Base-by-base conservation (phyloP, 2,329 filamentous ascomycete species). In the Talaromyces rugulosus region DNA sequence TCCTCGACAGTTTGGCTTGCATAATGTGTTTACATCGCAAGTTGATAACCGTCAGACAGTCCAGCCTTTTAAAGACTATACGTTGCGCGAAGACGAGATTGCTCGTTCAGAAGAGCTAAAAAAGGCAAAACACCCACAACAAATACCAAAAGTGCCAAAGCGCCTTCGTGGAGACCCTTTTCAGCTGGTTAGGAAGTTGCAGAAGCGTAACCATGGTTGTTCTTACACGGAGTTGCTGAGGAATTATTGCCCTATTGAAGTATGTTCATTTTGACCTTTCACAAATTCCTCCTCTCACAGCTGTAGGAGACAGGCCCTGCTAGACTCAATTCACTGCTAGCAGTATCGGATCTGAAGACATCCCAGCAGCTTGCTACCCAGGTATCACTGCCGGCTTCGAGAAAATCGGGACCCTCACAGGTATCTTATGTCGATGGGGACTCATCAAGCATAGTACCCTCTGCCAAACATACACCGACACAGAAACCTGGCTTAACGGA, bases 1-100 rank as follows among this genome's bases (percentile, higher is more conserved):
- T 68, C 95, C 95, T 34, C 84, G 89, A 11, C 93, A 98, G 70
- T 98, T 96, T 70, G 86, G 86, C 14, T 79, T 99, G 3, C 92
- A 96, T 71, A 99, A 98, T 74, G 92, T 89, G n/a, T 97, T 98
- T 72, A 92, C 87, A 0, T 90, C 87, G 5, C 77, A 80, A 3
- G 82, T 89, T 16, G 84, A 95, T 71, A 72, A 71, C 27, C 83
- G 77, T 56, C 85, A 90, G 69, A 94, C 89, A 0, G 80, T 85
- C 0, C 89, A 94, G 68, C 84, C 84, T 30, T 88, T 94, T 70
- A 90, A 91, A 70, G 92, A 96, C 73, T 96, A 96, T 71, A 93
- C 89, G 0, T 74, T 92, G 11, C 87, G 94, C 18, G 94, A 98
- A 70, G 84, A 90, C 11, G 94, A 98, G 70, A 94, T 97, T 62